Conservation (phyloP, 2,329 filamentous ascomycete genomes). For the Colletotrichum lindemuthianum region DNA sequence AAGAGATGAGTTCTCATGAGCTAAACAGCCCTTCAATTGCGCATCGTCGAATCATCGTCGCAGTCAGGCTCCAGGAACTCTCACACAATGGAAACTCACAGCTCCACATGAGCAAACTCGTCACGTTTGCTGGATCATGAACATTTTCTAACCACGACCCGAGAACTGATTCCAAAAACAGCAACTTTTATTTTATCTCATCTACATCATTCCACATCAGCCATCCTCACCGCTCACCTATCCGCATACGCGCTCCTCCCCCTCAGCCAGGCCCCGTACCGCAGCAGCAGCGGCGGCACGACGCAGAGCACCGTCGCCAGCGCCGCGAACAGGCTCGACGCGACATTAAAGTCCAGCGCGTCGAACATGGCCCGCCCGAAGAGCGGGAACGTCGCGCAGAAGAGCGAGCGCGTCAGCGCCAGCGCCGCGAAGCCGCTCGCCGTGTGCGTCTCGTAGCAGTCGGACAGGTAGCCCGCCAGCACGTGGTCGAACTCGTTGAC, state of each 20-base stretch:
- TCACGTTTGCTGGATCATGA: too few relatives aligned
- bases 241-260: background rate
- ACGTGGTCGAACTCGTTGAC: conserved; percentile 53
- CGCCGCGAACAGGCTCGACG: background rate
- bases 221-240: too few relatives aligned
- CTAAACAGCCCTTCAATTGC: too few relatives aligned
- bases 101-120: too few relatives aligned
- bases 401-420: conserved; percentile 9
- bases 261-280: conserved; percentile 9
- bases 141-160: too few relatives aligned
- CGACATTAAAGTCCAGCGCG: conserved; percentile 8
- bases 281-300: conserved; percentile 10
- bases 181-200: background rate
- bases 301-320: conserved; percentile 14
- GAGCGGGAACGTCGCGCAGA: conserved; percentile 13
- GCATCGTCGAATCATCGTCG: too few relatives aligned
- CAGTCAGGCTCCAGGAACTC: too few relatives aligned
- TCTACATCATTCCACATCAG: too few relatives aligned
- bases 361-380: conserved; percentile 6
- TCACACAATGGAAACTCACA: too few relatives aligned
- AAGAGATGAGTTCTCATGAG: too few relatives aligned
- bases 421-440: conserved; percentile 14
- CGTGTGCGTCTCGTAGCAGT: conserved; percentile 16
- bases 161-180: background rate
- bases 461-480: conserved; percentile 20